Conservation (phyloP, 148 eudicot species). For the Chenopodium suecicum region DNA sequence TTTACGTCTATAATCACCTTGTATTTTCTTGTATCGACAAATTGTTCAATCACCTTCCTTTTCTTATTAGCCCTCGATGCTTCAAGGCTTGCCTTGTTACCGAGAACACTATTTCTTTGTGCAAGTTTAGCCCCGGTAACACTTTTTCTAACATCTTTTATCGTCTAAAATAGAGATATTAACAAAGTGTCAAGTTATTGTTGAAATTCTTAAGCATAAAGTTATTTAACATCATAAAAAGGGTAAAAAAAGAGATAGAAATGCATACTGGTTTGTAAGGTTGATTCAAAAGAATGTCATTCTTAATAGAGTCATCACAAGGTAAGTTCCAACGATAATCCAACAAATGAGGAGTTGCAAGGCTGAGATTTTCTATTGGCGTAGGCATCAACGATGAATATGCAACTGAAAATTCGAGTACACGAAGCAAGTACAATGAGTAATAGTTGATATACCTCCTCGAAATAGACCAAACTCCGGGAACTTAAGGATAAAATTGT, state of each 20-base stretch:
- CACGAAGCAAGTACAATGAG: background rate
- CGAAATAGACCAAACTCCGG: no score
- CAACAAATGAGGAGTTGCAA: constrained; percentile 22
- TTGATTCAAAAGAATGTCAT: constrained; percentile 21
- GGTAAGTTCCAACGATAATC: constrained; percentile 28
- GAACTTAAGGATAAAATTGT: no score
- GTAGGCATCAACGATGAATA: constrained; percentile 19
- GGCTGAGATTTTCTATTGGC: constrained; percentile 15
- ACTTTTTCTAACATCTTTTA: constrained; percentile 24
- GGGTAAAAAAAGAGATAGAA: background rate
- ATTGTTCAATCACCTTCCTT: constrained; percentile 29
- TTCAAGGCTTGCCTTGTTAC: constrained; percentile 20
- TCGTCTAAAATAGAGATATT: background rate
- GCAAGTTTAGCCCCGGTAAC: constrained; percentile 8
- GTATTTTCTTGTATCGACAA: constrained; percentile 20
- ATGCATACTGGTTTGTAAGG: constrained; percentile 25
- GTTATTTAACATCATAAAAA: background rate
- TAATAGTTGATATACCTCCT: no score
- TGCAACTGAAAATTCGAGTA: constrained; percentile 14
- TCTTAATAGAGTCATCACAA: constrained; percentile 26
- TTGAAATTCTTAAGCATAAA: no score
- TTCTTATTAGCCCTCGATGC: constrained; percentile 19
- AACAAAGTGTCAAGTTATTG: background rate
- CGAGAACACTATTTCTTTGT: constrained; percentile 12
- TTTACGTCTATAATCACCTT: constrained; percentile 13